phyloP scores from a whole-genome alignment of 2,329 filamentous ascomycete species.

The Cladophialophora yegresii region DNA sequence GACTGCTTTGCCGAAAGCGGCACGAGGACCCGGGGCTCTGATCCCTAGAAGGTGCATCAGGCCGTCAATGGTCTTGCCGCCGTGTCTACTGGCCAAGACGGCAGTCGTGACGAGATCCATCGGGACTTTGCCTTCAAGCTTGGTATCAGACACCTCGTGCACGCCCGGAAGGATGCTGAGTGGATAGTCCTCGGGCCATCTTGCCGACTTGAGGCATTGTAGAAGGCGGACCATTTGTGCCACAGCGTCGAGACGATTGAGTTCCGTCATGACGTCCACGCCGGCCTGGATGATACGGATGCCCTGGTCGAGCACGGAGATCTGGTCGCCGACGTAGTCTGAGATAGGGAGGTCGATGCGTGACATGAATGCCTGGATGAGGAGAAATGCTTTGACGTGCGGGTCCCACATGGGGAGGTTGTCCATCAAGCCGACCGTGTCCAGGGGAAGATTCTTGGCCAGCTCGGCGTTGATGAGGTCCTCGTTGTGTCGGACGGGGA shows the following conservation, averaged over 20 bases:
- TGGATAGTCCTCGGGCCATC: constrained; percentile 83
- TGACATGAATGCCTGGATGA: constrained; percentile 93
- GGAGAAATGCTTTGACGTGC: constrained; percentile 91
- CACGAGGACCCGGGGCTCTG: constrained; percentile 19
- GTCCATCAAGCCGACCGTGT: constrained; percentile 50
- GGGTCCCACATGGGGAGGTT: constrained; percentile 93
- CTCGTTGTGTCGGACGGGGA: constrained; percentile 96
- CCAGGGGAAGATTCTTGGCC: constrained; percentile 70
- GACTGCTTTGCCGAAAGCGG: constrained; percentile 56
- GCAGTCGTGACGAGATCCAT: constrained; percentile 34
- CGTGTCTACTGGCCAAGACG: constrained; percentile 32
- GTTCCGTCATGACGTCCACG: constrained; percentile 88
- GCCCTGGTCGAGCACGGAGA: constrained; percentile 84
- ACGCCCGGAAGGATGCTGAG: constrained; percentile 79
- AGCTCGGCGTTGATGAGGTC: constrained; percentile 94
- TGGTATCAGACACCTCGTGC: constrained; percentile 40
- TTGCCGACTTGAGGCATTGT: constrained; percentile 87
- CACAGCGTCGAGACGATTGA: constrained; percentile 74
- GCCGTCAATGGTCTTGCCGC: constrained; percentile 33
- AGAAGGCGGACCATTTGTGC: constrained; percentile 80
- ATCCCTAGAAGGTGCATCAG: constrained; percentile 38
- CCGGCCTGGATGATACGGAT: constrained; percentile 96
- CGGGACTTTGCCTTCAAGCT: constrained; percentile 32
- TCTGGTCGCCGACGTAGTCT: constrained; percentile 95
- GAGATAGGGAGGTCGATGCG: constrained; percentile 89